Evolutionary conservation across 768 basidiomycete species (phyloP), one percentile per base, ranked within the genome.

Genomic region (Cystofilobasidium bisporidii): DNA sequence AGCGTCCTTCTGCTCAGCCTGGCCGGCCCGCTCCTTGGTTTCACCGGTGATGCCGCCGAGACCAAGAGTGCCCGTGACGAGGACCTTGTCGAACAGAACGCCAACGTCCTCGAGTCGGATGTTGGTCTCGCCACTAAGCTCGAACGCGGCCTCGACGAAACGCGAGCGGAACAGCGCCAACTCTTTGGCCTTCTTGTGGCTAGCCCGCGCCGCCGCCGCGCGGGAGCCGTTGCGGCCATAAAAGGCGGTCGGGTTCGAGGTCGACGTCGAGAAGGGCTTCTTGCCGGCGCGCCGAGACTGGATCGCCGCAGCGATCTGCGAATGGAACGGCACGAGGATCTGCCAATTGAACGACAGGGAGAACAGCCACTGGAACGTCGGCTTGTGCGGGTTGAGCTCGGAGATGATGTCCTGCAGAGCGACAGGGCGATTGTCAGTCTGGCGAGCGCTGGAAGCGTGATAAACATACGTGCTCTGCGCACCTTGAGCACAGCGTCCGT

Each of bases 321-420:
- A 71, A 38, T 75, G 71, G 70, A 74, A 75, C 1, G 77, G 75
- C 15, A 71, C 71, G 61, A 78, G 73, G 32, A 76, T 69, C 26
- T 64, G 36, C 77, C 77, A 78, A 70, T 76, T 73, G 72, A 76
- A 77, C 1, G 76, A 73, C 24, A 78, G 71, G 38, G 73, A 72
- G 72, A 75, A 78, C 6, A 78, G 71, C 77, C 77, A 78, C 62
- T 77, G 77, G 74, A 77, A 78, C 9, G 74, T 76, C n/a, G 74
- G 69, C 58, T 73, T 72, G n/a, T 73, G 72, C 28, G 75, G 75
- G 58, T 77, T 76, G 15, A 77, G 74, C 64, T 77, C 74, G 38
- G 67, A 65, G 30, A 76, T 62, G 28, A 77, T 69, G 63, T 72
- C 69, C 76, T 76, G 64, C 38, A 5, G 22, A 24, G 33, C 48